A percentile compares a stretch with the other conserved stretches of the same genome.
Evolutionary conservation across 352 stramenopile species (phyloP).

Genomic region (Elongisporangium anandrum): DNA sequence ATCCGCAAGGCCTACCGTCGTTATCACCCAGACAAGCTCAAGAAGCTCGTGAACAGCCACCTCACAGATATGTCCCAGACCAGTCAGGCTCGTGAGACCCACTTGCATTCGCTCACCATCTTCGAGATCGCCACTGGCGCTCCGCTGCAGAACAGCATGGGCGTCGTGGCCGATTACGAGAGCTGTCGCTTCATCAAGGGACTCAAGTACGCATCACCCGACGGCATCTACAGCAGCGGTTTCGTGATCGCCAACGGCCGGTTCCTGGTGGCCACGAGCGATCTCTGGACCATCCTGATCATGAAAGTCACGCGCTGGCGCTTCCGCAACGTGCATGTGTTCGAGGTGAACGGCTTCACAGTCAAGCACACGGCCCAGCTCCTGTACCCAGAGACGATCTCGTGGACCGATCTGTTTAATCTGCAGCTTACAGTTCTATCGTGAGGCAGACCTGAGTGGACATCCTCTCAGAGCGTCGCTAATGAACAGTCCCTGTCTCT

Average conservation of each 20-base stretch:
- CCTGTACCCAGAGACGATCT: constrained; percentile 32
- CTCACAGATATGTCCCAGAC: not conserved
- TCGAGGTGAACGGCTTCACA: constrained; percentile 32
- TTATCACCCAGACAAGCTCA: constrained; percentile 14
- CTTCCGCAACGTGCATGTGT: constrained; percentile 32
- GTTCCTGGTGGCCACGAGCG: constrained; percentile 32
- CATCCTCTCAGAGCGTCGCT: too few species aligned
- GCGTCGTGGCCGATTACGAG: constrained; percentile 34
- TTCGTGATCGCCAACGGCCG: constrained; percentile 42
- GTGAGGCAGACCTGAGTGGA: not conserved
- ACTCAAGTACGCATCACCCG: constrained; percentile 34
- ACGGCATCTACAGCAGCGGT: constrained; percentile 40
- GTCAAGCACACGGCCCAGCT: constrained; percentile 32
- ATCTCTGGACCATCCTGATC: constrained; percentile 26
- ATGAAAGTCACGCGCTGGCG: constrained; percentile 27
- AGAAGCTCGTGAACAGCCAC: not conserved
- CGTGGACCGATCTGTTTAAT: constrained; percentile 24
- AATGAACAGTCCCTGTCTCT: too few species aligned
- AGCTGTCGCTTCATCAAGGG: constrained; percentile 47
- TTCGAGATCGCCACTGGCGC: constrained; percentile 33
- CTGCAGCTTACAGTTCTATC: constrained; percentile 35
- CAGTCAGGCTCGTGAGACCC: constrained; percentile 12
- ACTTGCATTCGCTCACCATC: constrained; percentile 27
- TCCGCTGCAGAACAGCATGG: constrained; percentile 20
- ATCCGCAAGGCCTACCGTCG: constrained; percentile 22